A percentile compares a stretch with the other conserved stretches of the same genome.
These are phyloP conservation scores for Candida lessepsii DNA, from an alignment of 805 yeast species.

Conservation along the genomic window DNA sequence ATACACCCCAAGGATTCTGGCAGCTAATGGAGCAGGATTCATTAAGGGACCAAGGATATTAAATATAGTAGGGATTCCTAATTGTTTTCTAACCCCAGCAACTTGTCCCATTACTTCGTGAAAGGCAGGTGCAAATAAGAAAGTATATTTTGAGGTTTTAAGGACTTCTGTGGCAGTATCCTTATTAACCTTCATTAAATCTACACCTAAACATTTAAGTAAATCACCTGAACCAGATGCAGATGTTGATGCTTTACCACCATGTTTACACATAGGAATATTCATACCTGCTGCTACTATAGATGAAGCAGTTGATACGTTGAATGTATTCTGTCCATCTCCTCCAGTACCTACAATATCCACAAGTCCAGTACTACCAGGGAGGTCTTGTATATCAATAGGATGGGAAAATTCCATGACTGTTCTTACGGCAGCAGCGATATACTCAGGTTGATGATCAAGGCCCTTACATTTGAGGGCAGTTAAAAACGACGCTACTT, in stretches of 20 bases:
- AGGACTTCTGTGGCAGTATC: constrained; percentile 59
- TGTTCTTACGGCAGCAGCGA: constrained; percentile 82
- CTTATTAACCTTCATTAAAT: constrained; percentile 64
- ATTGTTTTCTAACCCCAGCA: constrained; percentile 67
- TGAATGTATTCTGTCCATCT: constrained; percentile 95
- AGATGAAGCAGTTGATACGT: constrained; percentile 93
- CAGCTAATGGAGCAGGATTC: constrained; percentile 81
- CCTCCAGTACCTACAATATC: constrained; percentile 99
- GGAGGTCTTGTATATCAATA: constrained; percentile 46
- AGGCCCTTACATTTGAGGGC: constrained; percentile 70
- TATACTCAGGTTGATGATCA: constrained; percentile 77
- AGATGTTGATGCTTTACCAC: constrained; percentile 95
- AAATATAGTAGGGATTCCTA: constrained; percentile 92
- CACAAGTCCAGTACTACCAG: constrained; percentile 49
- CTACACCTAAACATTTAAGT: constrained; percentile 78
- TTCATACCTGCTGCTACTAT: constrained; percentile 91
- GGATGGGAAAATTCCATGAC: constrained; percentile 62
- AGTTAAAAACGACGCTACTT: constrained; percentile 75
- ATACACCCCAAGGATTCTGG: constrained; percentile 89
- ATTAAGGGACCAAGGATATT: constrained; percentile 91
- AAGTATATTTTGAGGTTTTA: constrained; percentile 54
- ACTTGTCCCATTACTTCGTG: constrained; percentile 89
- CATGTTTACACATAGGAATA: constrained; percentile 85
- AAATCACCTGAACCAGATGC: constrained; percentile 93
- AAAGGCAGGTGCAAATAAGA: constrained; percentile 88